Evolutionary conservation across 2,329 filamentous ascomycete species (phyloP), one percentile per base, ranked within the genome.

Genomic region (Microcyclosporella mali): DNA sequence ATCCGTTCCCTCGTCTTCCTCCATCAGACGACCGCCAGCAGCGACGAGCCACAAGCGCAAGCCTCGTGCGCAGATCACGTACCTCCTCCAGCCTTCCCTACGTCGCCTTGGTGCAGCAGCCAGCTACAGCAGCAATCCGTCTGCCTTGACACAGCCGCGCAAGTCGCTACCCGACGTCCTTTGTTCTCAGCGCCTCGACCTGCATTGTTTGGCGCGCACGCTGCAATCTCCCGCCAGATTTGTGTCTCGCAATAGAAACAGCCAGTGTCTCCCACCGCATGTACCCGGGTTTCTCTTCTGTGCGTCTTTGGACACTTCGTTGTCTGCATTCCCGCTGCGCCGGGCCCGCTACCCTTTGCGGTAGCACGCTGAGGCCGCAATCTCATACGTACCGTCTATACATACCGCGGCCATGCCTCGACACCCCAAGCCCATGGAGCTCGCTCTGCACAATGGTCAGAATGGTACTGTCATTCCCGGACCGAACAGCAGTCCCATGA

Each of bases 401-500:
- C 38, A 32, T 34, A 39, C 40, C 40, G 39, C 34, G 37, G 41
- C 37, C 43, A 62, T 62, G 59, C 56, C 56, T 50, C 57, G 56
- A 50, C 50, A 56, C 19, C 35, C 51, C 33, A 60, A 59, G 46
- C 56, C 57, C n/a, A 42, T 47, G 29, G 55, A 61, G 33, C 58
- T 62, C 32, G 53, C 56, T 37, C 56, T 62, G 35, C 46, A 48
- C 37, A 47, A 45, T 31, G 48, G 40, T 31, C 14, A 45, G 25
- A 40, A 52, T 28, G 47, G 49, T 27, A 32, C 42, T 37, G 38
- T 40, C 16, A 40, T 46, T 19, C 40, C 48, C 34, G 48, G 50
- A 19, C 51, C 58, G 16, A 53, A 55, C 41, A 62, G 52, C 49
- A 64, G 60, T 41, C 58, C 61, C 4, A 62, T 63, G 41, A 56